These are phyloP conservation scores for Alnus glutinosa DNA, from an alignment of 306 rosid species.

Conservation along the genomic window DNA sequence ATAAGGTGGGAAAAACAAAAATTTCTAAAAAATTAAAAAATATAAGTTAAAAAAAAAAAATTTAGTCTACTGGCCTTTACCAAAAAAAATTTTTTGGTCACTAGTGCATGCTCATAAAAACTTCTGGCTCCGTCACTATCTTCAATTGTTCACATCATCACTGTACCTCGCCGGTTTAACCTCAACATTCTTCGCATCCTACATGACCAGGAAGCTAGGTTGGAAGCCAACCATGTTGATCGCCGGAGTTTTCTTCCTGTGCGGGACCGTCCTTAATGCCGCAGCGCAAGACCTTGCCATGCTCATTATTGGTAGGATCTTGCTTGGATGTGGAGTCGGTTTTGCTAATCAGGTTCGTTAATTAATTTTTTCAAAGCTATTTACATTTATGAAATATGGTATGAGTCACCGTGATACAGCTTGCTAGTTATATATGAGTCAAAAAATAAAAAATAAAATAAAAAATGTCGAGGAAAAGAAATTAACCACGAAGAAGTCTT, in stretches of 20 bases:
- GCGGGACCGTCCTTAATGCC: constrained; percentile 52
- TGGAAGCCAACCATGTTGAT: constrained; percentile 64
- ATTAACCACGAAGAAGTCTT: neutral
- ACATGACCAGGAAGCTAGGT: constrained; percentile 50
- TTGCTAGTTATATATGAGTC: neutral
- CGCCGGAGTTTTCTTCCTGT: constrained; percentile 59
- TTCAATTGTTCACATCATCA: constrained; percentile 68
- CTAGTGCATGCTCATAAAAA: too few relatives aligned
- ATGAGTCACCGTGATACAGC: neutral
- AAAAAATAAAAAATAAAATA: neutral
- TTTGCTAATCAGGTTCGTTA: constrained; percentile 76
- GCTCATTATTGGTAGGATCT: constrained; percentile 59
- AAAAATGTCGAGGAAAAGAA: neutral
- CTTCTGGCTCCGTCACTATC: neutral
- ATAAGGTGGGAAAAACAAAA: too few relatives aligned
- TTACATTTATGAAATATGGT: too few relatives aligned
- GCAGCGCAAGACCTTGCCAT: constrained; percentile 47
- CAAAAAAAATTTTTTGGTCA: too few relatives aligned
- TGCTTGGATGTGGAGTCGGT: constrained; percentile 76
- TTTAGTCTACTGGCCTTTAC: too few relatives aligned
- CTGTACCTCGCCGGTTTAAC: constrained; percentile 59
- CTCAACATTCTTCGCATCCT: constrained; percentile 57
- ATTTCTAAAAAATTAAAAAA: too few relatives aligned
- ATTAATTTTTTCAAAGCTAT: neutral
- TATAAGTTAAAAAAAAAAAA: too few relatives aligned